phyloP scores from a whole-genome alignment of 2,329 filamentous ascomycete genomes.

The Pyrenophora tritici-repentis region DNA sequence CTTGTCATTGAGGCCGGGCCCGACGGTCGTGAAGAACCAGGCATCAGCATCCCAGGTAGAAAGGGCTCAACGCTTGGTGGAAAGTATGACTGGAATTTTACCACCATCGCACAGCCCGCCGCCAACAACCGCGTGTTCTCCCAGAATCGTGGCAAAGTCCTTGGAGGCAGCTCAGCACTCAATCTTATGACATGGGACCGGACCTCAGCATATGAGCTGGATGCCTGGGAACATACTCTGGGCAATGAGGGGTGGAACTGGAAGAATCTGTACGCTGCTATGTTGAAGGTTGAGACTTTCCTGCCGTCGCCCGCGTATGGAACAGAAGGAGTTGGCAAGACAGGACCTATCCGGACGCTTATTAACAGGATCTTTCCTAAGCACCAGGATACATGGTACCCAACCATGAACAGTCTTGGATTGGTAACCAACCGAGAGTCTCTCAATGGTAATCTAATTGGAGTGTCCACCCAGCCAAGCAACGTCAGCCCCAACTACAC shows the following conservation, averaged over 20 bases:
- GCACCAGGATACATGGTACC: conserved; percentile 53
- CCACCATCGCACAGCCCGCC: conserved; percentile 49
- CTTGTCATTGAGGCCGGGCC: conserved; percentile 38
- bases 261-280: conserved; percentile 37
- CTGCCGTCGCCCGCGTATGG: conserved; percentile 34
- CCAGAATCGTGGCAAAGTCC: conserved; percentile 54
- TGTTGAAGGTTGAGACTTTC: conserved; percentile 43
- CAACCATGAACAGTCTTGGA: conserved; percentile 55
- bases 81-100: conserved; percentile 50
- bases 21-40: conserved; percentile 34
- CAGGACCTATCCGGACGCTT: conserved; percentile 41
- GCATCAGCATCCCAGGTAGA: conserved; percentile 33
- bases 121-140: conserved; percentile 50
- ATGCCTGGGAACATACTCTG: conserved; percentile 37
- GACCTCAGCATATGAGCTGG: conserved; percentile 34
- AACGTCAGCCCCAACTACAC: conserved; percentile 56
- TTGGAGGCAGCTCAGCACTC: conserved; percentile 55
- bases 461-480: conserved; percentile 57
- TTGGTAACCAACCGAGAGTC: conserved; percentile 51
- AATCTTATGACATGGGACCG: conserved; percentile 50
- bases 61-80: conserved; percentile 36
- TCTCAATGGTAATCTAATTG: conserved; percentile 57
- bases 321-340: conserved; percentile 32
- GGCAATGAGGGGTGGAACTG: conserved; percentile 44
- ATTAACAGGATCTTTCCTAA: conserved; percentile 53